Base-by-base conservation (phyloP, 2,329 filamentous ascomycete genomes). In the Penicillium rolfsii region DNA sequence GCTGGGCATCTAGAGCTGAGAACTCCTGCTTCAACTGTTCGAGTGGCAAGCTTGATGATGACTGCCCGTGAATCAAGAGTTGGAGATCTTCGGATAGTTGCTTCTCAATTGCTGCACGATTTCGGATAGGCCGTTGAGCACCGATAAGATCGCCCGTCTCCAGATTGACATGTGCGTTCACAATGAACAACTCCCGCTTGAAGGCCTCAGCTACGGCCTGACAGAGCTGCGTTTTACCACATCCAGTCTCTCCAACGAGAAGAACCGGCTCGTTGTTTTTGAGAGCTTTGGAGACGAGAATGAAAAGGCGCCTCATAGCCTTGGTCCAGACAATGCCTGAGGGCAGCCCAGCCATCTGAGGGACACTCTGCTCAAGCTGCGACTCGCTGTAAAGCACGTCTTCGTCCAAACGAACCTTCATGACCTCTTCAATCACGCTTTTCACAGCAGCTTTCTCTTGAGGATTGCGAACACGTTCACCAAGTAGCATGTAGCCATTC, bases 111-210 rank as follows among this genome's bases (percentile, higher is more conserved):
- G 86, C 86, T 14, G 88, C 86, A 45, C 93, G 87, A 74, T 98
- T 98, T 64, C 96, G 86, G 24, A 98, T 86, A 3, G 95, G 95
- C 61, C 95, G 83, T 75, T 99, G 95, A 3, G 95, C 95, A 65
- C 95, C 95, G 66, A 99, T 98, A 11, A 99, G 83, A 76, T 99
- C 95, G 16, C 95, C 94, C 0, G 96, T 98, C 75, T 99, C 96
- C 0, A 95, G 93, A 67, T 99, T 99, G 68, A 98, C 94, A 76
- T 99, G 96, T 2, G 96, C 95, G 73, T 99, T 99, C 71, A 99
- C 89, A 68, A 94, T 95, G 67, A 93, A 88, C 41, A 99, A 81
- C 64, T 91, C 82, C 70, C 89, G 92, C 16, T 83, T 81, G 64
- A 91, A 84, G 4, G 91, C 89, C 71, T 96, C 90, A 3, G 95